Conservation (phyloP, 108 stramenopile species). For the Seminavis robusta region DNA sequence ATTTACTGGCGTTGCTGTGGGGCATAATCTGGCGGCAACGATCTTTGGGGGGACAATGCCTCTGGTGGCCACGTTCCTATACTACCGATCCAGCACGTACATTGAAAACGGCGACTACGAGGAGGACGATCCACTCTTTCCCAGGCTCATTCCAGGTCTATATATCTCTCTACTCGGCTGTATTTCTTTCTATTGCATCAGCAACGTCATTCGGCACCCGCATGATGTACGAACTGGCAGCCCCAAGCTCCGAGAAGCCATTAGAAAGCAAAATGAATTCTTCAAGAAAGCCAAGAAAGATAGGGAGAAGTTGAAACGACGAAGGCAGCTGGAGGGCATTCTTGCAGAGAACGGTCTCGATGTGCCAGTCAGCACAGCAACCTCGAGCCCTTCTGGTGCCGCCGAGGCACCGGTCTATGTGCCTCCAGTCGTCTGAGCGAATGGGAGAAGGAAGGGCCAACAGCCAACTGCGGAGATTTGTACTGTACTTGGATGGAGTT, state of each 20-base stretch:
- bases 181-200: constrained; percentile 29
- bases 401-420: too few species aligned
- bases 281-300: constrained; percentile 11
- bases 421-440: too few species aligned
- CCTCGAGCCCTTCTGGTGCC: too few species aligned
- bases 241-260: constrained; percentile 32
- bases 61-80: constrained; percentile 54
- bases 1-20: constrained; percentile 65
- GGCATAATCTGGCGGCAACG: constrained; percentile 53
- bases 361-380: too few species aligned
- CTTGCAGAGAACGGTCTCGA: too few species aligned
- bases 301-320: too few species aligned
- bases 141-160: constrained; percentile 50
- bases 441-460: too few species aligned
- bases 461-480: too few species aligned
- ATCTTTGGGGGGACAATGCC: constrained; percentile 73
- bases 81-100: constrained; percentile 27
- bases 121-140: constrained; percentile 18
- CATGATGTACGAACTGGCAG: constrained; percentile 59
- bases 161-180: constrained; percentile 50
- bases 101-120: constrained; percentile 19
- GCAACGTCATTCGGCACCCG: constrained; percentile 44
- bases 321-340: too few species aligned
- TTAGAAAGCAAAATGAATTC: constrained; percentile 34
- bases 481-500: too few species aligned